Percentiles rank a stretch among this genome's conserved stretches.
These are phyloP conservation scores for Bipolaris cookei DNA, from an alignment of 2,329 filamentous ascomycete species.

Conservation along the genomic window DNA sequence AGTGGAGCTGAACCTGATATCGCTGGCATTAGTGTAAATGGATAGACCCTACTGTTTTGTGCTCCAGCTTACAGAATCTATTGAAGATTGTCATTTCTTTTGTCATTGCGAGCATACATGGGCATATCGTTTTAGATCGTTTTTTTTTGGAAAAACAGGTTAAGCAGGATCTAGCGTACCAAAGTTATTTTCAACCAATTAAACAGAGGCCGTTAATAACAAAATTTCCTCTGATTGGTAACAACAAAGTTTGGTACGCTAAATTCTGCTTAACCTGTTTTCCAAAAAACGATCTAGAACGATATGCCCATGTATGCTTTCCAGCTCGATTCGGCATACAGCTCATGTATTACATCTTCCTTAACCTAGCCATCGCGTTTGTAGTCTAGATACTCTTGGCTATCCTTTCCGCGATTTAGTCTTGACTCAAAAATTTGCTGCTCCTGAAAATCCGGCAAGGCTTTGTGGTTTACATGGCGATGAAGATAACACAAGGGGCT, in stretches of 20 bases:
- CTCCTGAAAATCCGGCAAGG: slow-evolving; percentile 20
- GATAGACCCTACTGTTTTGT: background rate
- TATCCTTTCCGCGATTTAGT: slow-evolving; percentile 33
- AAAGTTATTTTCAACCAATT: too few species aligned
- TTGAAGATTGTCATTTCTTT: slow-evolving; percentile 41
- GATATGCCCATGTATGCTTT: too few species aligned
- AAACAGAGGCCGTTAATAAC: too few species aligned
- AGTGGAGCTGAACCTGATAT: slow-evolving; percentile 41
- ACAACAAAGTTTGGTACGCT: too few species aligned
- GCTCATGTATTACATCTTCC: slow-evolving; percentile 32
- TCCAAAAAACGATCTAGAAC: too few species aligned
- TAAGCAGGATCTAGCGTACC: too few species aligned
- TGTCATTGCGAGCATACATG: slow-evolving; percentile 39
- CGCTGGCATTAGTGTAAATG: slow-evolving; percentile 35
- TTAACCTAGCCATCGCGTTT: slow-evolving; percentile 38
- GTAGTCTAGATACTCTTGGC: slow-evolving; percentile 36
- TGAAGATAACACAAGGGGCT: slow-evolving; percentile 39
- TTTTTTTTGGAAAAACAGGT: too few species aligned
- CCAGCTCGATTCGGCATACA: slow-evolving; percentile 23
- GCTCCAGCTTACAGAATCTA: background rate
- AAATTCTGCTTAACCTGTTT: too few species aligned
- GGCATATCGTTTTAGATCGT: too few species aligned
- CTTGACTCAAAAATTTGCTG: slow-evolving; percentile 38
- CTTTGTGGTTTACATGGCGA: slow-evolving; percentile 36
- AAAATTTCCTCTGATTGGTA: too few species aligned